Evolutionary conservation across 306 rosid genomes (phyloP), one percentile per base, ranked within the genome.

Genomic region (Glycine soja): DNA sequence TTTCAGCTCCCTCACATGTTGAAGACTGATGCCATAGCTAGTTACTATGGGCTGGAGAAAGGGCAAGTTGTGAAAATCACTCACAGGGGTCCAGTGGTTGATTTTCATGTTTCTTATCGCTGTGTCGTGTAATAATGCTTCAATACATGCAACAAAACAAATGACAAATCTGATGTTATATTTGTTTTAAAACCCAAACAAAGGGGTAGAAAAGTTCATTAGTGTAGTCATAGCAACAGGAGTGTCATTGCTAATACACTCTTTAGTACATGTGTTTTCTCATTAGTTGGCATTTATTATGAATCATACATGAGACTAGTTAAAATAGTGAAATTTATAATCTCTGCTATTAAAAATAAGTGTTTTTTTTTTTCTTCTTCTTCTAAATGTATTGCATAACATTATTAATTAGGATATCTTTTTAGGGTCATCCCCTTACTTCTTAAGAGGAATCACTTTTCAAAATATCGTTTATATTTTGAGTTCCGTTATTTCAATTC

Each of bases 1-100:
- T 36, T 36, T 36, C 80, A 88, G 90, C 88, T 88, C 4, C 91
- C 91, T 54, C 15, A 3, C 56, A 84, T 90, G 89, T 86, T 70
- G 62, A 79, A 51, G 78, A 80, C 68, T 43, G 93, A 90, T 72
- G 82, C 84, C 51, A 78, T 78, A 15, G 85, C 89, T 59, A 75
- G 82, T 45, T 84, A 86, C 76, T 80, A 71, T 51, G 89, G 82
- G 4, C 59, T 80, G 85, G 88, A 88, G 82, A 88, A 75, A 62
- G 91, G 93, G 10, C 84, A 88, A 80, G 88, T 86, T 2, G 65
- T 90, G 3, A 90, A 77, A 70, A 43, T 86, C 62, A 82, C 79
- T 43, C 57, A 80, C 85, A 46, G n/a, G n/a, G 53, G 75, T 14
- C 86, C 48, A 36, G 3, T 51, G 63, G 36, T 75, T 84, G 81